Base-by-base conservation (phyloP, 106 monocot species). In the Chionographis japonica region DNA sequence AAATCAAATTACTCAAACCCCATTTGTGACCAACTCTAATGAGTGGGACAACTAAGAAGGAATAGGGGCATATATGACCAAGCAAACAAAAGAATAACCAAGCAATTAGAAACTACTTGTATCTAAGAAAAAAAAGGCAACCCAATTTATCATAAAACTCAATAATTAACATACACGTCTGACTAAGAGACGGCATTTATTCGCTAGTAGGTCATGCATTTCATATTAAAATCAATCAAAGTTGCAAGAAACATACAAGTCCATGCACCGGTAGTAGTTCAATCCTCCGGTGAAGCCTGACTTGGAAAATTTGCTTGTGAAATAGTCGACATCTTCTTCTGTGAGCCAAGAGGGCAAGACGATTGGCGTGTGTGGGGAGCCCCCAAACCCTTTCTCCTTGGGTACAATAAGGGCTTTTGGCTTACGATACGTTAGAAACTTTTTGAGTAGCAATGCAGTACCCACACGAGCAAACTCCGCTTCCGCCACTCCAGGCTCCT, bases 311-410 rank as follows among this genome's bases (percentile, higher is more conserved):
- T 78, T 75, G 55, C 60, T 50, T 52, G 67, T 62, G 16, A 75
- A 72, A 53, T 86, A 86, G 37, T 63, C 51, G 39, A 86, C 13
- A 4, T 86, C 85, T 18, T 86, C 85, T 61, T 86, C 68, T 2
- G 81, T n/a, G 1, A 86, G 65, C 85, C 85, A 81, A 50, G 74
- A 46, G 20, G 85, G 85, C 54, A 78, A 59, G 19, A 41, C 17
- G 41, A 70, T 67, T 5, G 69, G 50, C 17, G 17, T 27, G 5
- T 42, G 57, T 2, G 49, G 56, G n/a, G 80, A 70, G 17, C n/a
- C 70, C 6, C 9, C 39, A 3, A 27, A 27, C 27, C 27, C 27
- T 27, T 56, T 37, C 17, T 75, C 75, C 36, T 72, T 66, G 27
- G 57, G 43, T 15, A 80, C 5, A 15, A 56, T 52, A 4, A 79